Conservation (phyloP, 805 yeast species). For the Wickerhamomyces queroliae region DNA sequence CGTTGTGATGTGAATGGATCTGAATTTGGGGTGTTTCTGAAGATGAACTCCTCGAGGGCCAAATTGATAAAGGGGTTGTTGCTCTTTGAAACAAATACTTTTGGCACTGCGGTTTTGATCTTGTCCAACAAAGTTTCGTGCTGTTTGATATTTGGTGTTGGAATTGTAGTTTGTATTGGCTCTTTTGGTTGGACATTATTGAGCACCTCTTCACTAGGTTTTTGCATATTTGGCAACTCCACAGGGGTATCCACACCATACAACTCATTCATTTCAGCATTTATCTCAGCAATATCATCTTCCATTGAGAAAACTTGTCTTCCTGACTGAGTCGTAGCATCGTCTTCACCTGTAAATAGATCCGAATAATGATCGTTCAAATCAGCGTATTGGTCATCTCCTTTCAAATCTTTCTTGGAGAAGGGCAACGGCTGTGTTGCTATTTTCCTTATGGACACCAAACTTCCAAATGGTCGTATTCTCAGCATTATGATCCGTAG, state of each 20-base stretch:
- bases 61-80: slow-evolving; percentile 69
- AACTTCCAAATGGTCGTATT: neutral
- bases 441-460: neutral
- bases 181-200: neutral
- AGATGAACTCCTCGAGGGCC: slow-evolving; percentile 78
- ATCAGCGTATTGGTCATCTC: slow-evolving; percentile 22
- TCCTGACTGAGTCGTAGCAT: neutral
- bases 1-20: slow-evolving; percentile 32
- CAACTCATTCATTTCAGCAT: slow-evolving; percentile 26
- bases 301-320: slow-evolving; percentile 1
- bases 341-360: slow-evolving; percentile 22
- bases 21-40: slow-evolving; percentile 50
- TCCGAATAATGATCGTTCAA: slow-evolving; percentile 30
- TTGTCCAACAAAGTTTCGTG: slow-evolving; percentile 17
- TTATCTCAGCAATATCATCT: slow-evolving; percentile 28
- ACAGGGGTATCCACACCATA: slow-evolving; percentile 15
- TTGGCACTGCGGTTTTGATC: slow-evolving; percentile 30
- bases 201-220: neutral
- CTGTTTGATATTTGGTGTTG: slow-evolving; percentile 5
- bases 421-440: slow-evolving; percentile 14
- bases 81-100: slow-evolving; percentile 52
- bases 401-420: slow-evolving; percentile 5
- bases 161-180: neutral
- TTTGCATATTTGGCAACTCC: neutral
- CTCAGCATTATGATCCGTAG: neutral